Base-by-base conservation (phyloP, 495 filamentous ascomycete genomes). In the Talaromyces borbonicus region DNA sequence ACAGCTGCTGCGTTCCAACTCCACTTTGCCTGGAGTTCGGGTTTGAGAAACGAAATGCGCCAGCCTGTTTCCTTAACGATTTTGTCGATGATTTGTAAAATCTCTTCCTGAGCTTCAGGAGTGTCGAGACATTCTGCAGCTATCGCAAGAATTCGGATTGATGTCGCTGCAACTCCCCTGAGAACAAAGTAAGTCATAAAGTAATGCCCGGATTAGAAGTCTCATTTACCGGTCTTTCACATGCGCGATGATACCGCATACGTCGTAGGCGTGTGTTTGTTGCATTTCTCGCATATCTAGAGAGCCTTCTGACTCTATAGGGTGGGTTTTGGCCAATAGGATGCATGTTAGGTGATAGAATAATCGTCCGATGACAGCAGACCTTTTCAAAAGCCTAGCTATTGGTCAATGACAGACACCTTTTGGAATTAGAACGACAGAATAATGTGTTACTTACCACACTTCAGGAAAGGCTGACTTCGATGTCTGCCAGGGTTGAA, bases 281-380 rank as follows among this genome's bases (percentile, higher is more conserved):
- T 84, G 79, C 48, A 81, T 68, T 9, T 76, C 70, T 32, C 69
- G 77, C 77, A 90, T 85, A 46, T 88, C 81, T 3, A 55, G 46
- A 26, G 53, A 55, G 27, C 61, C 54, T 41, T 78, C 71, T 8
- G 72, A 73, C 31, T 74, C 71, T 14, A 77, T 60, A 0, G 90
- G 90, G 58, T 96, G 81, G 18, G 77, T 81, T 52, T 89, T 86
- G 2, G 83, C 74, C n/a, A 97, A 72, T 8, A 95, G 58, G 46
- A 81, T 79, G 62, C 89, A 80, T 23, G 83, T 77, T 0, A 84
- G 90, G 55, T 96, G 90, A 57, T 94, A 97, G 51, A 95, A 87
- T n/a, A 96, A 72, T 8, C 87, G 79, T 8, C 83, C 88, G 31
- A 95, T 74, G 25, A 89, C 79, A 4, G 85, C 80, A 6, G 84